These are phyloP conservation scores for Nemania bipapillata DNA, from an alignment of 2,329 filamentous ascomycete genomes.

Conservation along the genomic window DNA sequence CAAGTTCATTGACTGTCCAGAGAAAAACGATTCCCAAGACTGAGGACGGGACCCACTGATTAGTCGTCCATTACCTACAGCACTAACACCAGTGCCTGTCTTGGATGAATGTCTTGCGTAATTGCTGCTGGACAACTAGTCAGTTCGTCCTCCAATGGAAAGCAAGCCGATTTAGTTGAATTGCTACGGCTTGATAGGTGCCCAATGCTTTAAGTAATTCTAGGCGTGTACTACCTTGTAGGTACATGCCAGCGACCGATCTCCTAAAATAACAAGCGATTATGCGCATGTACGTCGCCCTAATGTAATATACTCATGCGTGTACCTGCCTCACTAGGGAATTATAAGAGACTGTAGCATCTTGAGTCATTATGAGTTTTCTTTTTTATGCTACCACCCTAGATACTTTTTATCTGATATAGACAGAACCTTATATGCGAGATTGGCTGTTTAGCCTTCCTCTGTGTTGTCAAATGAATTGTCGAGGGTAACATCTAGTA, in stretches of 20 bases:
- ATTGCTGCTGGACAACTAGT: not conserved
- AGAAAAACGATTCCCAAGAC: slow-evolving; percentile 8
- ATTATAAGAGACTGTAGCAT: not conserved
- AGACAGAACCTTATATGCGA: too few relatives aligned
- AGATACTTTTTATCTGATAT: too few relatives aligned
- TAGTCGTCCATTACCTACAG: not conserved
- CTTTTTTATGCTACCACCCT: not conserved
- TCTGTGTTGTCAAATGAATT: not conserved
- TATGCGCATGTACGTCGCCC: not conserved
- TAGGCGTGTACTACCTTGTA: too few relatives aligned
- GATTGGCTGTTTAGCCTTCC: too few relatives aligned
- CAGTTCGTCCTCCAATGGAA: slow-evolving; percentile 15
- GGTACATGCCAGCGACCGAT: not conserved
- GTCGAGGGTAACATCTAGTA: not conserved
- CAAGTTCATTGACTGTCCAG: not conserved
- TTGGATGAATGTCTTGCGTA: slow-evolving; percentile 6
- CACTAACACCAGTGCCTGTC: not conserved
- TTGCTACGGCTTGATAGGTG: slow-evolving; percentile 8
- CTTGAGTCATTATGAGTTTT: slow-evolving; percentile 18
- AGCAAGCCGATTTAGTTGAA: slow-evolving; percentile 3
- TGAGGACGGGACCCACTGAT: slow-evolving; percentile 16
- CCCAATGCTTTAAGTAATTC: not conserved
- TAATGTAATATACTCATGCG: not conserved
- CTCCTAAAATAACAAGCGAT: slow-evolving; percentile 20
- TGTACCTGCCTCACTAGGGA: slow-evolving; percentile 30